Percentiles rank a stretch among this genome's conserved stretches.
These are phyloP conservation scores for Datura wrightii DNA, from an alignment of 257 asterid genomes.

Conservation along the genomic window DNA sequence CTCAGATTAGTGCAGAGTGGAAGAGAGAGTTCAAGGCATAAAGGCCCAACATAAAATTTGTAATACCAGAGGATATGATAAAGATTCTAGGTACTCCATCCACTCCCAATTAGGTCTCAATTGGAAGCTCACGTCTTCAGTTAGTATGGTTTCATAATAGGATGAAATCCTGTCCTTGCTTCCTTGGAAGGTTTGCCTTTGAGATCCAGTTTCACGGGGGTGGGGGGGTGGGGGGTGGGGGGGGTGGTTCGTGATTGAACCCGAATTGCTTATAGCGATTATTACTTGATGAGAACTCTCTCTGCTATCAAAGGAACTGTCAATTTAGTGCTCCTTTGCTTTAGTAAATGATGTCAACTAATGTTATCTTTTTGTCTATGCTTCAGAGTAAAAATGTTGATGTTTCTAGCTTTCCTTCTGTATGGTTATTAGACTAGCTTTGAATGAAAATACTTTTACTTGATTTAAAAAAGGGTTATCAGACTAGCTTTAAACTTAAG, in stretches of 20 bases:
- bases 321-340: background rate
- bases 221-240: too few relatives aligned
- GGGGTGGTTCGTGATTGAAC: background rate
- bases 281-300: background rate
- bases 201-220: conserved; percentile 26
- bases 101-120: conserved; percentile 6
- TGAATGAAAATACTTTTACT: conserved; percentile 3
- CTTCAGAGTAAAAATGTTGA: background rate
- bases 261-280: background rate
- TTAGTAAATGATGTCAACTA: background rate
- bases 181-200: conserved; percentile 16
- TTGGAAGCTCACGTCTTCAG: conserved; percentile 13
- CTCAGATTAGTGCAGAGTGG: background rate
- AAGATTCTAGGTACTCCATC: conserved; percentile 1
- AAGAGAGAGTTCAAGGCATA: background rate
- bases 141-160: background rate
- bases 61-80: background rate
- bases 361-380: background rate
- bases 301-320: conserved; percentile 5
- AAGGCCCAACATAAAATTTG: background rate
- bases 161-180: background rate
- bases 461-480: background rate
- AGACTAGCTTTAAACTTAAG: background rate
- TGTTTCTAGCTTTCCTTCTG: conserved; percentile 16
- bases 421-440: conserved; percentile 2